Evolutionary conservation across 2,329 filamentous ascomycete species (phyloP).

Genomic region (Paramyrothecium roridum): DNA sequence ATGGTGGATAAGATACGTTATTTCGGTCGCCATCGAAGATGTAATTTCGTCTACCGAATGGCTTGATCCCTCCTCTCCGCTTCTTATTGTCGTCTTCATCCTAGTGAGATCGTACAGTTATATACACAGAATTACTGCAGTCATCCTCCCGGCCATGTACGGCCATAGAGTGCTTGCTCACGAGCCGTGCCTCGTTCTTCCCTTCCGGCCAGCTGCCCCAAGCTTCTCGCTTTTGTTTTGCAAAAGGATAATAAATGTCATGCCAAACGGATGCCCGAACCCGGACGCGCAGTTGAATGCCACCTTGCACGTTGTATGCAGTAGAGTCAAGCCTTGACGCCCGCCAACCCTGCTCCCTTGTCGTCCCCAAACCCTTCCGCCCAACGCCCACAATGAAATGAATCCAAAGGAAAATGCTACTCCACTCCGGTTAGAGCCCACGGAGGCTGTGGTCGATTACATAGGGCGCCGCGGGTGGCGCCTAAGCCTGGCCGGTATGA

Average conservation of each 20-base stretch:
- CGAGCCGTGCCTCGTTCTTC: no score
- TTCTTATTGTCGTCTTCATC: not conserved
- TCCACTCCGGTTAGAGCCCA: no score
- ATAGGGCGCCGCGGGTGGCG: no score
- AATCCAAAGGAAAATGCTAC: not conserved
- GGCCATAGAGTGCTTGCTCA: no score
- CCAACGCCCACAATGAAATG: not conserved
- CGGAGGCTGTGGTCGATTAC: no score
- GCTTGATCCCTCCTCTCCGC: not conserved
- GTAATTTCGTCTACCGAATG: not conserved
- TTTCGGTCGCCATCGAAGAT: not conserved
- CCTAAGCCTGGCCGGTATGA: no score
- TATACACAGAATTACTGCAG: not conserved
- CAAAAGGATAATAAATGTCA: not conserved
- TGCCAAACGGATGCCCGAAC: not conserved
- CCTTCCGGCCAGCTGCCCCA: no score
- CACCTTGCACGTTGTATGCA: not conserved
- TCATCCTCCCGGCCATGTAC: not conserved
- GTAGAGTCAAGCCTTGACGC: no score
- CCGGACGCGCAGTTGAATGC: not conserved
- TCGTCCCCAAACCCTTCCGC: not conserved
- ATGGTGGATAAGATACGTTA: not conserved
- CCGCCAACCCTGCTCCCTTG: not conserved
- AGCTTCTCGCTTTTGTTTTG: no score
- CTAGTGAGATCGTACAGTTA: not conserved